A percentile compares a stretch with the other conserved stretches of the same genome.
Evolutionary conservation across 1,284 basidiomycete genomes (phyloP).

Genomic region (Ganoderma resinaceum): DNA sequence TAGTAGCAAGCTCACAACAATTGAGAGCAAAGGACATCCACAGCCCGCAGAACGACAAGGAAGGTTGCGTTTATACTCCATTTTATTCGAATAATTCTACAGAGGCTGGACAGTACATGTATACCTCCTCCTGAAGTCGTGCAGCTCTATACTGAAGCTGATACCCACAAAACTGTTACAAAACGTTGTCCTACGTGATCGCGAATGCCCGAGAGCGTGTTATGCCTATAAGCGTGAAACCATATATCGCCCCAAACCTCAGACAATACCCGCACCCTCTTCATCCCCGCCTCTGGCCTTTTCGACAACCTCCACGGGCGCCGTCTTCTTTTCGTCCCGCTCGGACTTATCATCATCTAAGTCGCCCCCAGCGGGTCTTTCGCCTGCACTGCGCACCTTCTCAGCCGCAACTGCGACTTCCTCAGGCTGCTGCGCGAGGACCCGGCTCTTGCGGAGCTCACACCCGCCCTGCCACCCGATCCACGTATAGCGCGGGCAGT

Average conservation of each 20-base stretch:
- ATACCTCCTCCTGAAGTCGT: not conserved
- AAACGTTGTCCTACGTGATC: not conserved
- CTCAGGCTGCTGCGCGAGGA: slow-evolving; percentile 14
- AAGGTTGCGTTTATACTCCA: too few species aligned
- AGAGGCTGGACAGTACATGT: not conserved
- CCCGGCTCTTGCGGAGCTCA: slow-evolving; percentile 35
- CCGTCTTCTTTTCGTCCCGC: not conserved
- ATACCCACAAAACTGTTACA: not conserved
- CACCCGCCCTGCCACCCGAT: slow-evolving; percentile 46
- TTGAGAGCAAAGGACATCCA: too few species aligned
- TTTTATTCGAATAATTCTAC: not conserved
- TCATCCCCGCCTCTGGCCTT: not conserved
- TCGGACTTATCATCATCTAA: not conserved
- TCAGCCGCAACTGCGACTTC: not conserved
- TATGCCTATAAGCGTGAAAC: not conserved
- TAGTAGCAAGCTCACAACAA: too few species aligned
- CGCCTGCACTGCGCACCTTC: not conserved
- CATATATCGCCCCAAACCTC: not conserved
- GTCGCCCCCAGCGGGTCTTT: not conserved
- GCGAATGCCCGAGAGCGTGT: not conserved
- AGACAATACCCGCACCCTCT: not conserved
- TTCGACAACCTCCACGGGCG: not conserved
- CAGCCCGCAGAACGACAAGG: too few species aligned
- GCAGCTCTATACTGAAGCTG: not conserved
- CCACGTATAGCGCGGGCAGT: slow-evolving; percentile 47